Evolutionary conservation across 2,329 filamentous ascomycete species (phyloP).

Genomic region (Aspergillus sp.): DNA sequence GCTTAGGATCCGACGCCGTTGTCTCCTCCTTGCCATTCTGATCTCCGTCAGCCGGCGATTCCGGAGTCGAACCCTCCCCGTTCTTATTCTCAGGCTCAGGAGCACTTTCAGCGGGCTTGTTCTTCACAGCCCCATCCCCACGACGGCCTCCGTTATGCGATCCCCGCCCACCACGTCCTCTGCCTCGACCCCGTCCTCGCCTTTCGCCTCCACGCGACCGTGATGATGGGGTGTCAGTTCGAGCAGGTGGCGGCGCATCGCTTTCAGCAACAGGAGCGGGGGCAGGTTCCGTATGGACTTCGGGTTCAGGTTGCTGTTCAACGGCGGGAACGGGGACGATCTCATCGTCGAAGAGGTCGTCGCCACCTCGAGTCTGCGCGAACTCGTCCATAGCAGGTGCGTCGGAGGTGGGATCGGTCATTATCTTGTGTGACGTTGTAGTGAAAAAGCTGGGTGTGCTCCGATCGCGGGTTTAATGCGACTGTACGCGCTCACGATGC

Average conservation of each 20-base stretch:
- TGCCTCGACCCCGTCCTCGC: constrained; percentile 33
- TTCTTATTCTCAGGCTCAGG: constrained; percentile 14
- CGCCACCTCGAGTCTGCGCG: constrained; percentile 52
- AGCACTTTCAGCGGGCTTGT: constrained; percentile 20
- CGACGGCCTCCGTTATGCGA: constrained; percentile 23
- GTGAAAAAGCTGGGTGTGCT: background rate
- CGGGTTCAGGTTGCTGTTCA: constrained; percentile 30
- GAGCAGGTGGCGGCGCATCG: constrained; percentile 19
- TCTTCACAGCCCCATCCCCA: constrained; percentile 19
- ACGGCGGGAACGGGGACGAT: constrained; percentile 47
- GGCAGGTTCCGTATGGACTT: constrained; percentile 16
- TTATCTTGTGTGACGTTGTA: background rate
- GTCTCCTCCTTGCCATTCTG: constrained; percentile 19
- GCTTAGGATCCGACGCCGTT: constrained; percentile 8
- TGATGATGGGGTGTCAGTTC: constrained; percentile 26
- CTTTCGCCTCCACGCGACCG: constrained; percentile 34
- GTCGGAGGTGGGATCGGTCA: constrained; percentile 12
- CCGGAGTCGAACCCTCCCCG: constrained; percentile 16
- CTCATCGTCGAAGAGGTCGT: constrained; percentile 55
- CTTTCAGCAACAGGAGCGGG: constrained; percentile 7
- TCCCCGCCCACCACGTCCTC: constrained; percentile 28
- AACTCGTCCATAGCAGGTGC: constrained; percentile 47
- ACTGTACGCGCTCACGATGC: constrained; percentile 23
- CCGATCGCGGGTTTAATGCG: constrained; percentile 15
- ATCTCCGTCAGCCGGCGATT: constrained; percentile 11